Evolutionary conservation across 192 early-diverging fungal genomes (phyloP), one percentile per base, ranked within the genome.

Genomic region (Coemansia sp.): DNA sequence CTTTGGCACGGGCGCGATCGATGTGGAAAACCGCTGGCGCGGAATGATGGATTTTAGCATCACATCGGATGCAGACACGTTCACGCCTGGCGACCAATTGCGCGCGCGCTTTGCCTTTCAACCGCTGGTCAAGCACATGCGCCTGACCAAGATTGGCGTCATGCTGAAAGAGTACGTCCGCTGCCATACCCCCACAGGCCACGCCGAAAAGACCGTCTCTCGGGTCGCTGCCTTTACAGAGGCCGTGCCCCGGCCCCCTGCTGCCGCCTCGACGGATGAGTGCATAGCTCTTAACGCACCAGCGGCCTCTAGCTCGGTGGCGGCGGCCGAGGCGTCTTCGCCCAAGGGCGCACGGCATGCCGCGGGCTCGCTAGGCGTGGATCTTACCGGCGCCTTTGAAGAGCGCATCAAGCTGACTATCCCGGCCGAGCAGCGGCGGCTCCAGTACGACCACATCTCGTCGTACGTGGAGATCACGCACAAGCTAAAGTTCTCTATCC

Each of bases 101-200:
- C 23, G 19, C 9, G 63, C 59, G 7, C 49, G 33, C 3, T 57
- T 66, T 37, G 55, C 49, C 1, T 73, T 73, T 46, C 69, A 73
- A 51, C 69, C 69, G 29, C 54, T 65, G 36, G 69, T 62, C 50
- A 73, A 73, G 50, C 40, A 54, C 58, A 60, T 73, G 26, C 69
- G 37, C 14, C 38, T 73, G 32, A 41, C 30, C 5, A 56, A 57
- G 43, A 56, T 73, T 27, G 63, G 57, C 38, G 62, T 62, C 5
- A 37, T 73, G 58, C 50, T 73, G 27, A 73, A 73, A 38, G 69
- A 73, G 43, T 73, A 73, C 16, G 69, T 73, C 12, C 57, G 63
- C 34, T 73, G 63, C 44, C 63, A 73, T 17, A 60, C 53, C 17
- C 63, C 63, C 18, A 27, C 48, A 30, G 69, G 69, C 11, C 54